These are phyloP conservation scores for Coemansia sp. DNA, from an alignment of 192 early-diverging fungal genomes.

Conservation along the genomic window DNA sequence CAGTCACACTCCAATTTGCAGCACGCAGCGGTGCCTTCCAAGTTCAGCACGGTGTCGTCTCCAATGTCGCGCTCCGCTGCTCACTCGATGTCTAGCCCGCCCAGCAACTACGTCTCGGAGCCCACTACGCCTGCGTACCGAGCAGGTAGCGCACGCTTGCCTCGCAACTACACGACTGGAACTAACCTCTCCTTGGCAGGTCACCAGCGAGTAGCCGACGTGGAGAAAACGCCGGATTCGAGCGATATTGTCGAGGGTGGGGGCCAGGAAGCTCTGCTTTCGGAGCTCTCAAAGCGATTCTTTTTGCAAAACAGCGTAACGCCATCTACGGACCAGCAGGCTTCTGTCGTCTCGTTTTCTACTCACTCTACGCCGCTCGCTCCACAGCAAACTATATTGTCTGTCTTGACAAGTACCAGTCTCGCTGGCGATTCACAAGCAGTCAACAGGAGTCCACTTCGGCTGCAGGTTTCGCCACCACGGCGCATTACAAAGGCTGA, in stretches of 20 bases:
- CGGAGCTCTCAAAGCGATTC: neutral
- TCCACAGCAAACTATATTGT: neutral
- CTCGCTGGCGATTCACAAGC: neutral
- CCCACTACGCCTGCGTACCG: slow-evolving; percentile 32
- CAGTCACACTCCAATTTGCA: slow-evolving; percentile 52
- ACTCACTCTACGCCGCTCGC: neutral
- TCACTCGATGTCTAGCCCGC: slow-evolving; percentile 18
- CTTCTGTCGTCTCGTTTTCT: neutral
- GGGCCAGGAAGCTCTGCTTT: slow-evolving; percentile 2
- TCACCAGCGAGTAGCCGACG: neutral
- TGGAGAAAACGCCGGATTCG: neutral
- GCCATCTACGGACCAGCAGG: neutral
- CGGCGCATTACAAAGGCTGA: slow-evolving; percentile 44
- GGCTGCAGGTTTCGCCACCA: slow-evolving; percentile 14
- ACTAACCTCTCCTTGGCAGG: slow-evolving; percentile 3
- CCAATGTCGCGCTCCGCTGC: slow-evolving; percentile 22
- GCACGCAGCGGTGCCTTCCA: slow-evolving; percentile 11
- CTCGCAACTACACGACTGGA: neutral
- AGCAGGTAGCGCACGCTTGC: neutral
- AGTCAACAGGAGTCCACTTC: slow-evolving; percentile 1
- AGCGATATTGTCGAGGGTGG: neutral
- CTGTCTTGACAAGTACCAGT: neutral
- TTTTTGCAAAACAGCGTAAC: neutral
- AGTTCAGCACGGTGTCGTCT: slow-evolving; percentile 21
- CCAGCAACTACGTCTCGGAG: slow-evolving; percentile 29